Evolutionary conservation across 169 alveolate species (phyloP).

Genomic region (Plasmodium yoelii): DNA sequence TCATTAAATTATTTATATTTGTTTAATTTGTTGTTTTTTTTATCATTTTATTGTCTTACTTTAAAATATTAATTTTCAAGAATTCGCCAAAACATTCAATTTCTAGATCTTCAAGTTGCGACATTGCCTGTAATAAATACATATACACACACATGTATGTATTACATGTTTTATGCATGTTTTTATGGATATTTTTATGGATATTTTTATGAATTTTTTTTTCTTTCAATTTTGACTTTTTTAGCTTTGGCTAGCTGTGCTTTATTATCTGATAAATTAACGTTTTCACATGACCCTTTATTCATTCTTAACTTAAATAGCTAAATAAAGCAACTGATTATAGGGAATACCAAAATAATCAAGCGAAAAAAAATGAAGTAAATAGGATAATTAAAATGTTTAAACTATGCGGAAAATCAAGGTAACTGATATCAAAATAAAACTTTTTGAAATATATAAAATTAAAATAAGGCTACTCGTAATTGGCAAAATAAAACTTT

Average conservation of each 20-base stretch:
- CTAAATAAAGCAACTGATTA: not conserved
- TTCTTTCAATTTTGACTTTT: slow-evolving; percentile 27
- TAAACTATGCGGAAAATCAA: too few species aligned
- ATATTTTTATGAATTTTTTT: too few species aligned
- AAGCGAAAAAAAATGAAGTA: not conserved
- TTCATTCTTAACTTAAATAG: slow-evolving; percentile 17
- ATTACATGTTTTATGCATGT: too few species aligned
- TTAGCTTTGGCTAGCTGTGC: slow-evolving; percentile 65
- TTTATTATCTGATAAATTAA: slow-evolving; percentile 32
- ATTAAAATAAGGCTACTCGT: too few species aligned
- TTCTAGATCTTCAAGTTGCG: slow-evolving; percentile 50
- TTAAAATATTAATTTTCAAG: slow-evolving; percentile 29
- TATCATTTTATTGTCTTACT: slow-evolving; percentile 17
- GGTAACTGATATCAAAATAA: too few species aligned
- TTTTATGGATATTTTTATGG: too few species aligned
- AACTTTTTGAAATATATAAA: too few species aligned
- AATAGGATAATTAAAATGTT: too few species aligned
- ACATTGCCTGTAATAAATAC: slow-evolving; percentile 21
- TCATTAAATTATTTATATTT: not conserved
- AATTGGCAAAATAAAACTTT: too few species aligned
- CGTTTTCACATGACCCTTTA: slow-evolving; percentile 27
- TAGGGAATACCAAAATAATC: not conserved
- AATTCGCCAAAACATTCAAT: slow-evolving; percentile 51
- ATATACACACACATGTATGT: not conserved
- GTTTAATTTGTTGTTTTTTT: not conserved